A percentile compares a stretch with the other conserved stretches of the same genome.
These are phyloP conservation scores for Metschnikowia matae DNA, from an alignment of 805 yeast genomes.

Conservation along the genomic window DNA sequence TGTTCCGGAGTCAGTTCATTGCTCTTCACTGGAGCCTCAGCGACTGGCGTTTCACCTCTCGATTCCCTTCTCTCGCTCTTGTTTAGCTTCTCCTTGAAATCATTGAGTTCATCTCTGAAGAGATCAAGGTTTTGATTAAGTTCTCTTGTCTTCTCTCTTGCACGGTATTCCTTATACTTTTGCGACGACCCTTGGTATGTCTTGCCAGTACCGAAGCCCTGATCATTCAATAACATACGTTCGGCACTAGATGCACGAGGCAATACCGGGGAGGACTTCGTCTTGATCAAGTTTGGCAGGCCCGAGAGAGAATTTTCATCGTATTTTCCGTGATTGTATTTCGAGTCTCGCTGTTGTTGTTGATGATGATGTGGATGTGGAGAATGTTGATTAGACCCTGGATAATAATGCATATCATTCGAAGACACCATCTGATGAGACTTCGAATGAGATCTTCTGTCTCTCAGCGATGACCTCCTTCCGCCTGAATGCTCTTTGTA, in stretches of 20 bases:
- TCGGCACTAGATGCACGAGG: background rate
- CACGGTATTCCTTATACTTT: slow-evolving; percentile 1
- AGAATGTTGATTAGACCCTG: background rate
- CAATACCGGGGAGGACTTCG: background rate
- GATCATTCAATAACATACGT: background rate
- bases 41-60: background rate
- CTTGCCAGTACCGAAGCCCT: background rate
- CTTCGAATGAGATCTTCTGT: background rate
- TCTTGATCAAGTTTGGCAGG: background rate
- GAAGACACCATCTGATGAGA: background rate
- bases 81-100: slow-evolving; percentile 40
- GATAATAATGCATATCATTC: background rate
- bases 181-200: background rate
- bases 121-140: slow-evolving; percentile 40
- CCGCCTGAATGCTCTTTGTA: background rate
- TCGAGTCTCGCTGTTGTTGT: background rate
- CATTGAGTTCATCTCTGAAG: slow-evolving; percentile 40
- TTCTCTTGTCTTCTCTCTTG: slow-evolving; percentile 29
- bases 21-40: background rate
- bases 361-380: background rate
- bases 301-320: background rate
- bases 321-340: background rate
- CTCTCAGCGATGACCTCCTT: background rate
- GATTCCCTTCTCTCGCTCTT: slow-evolving; percentile 18
- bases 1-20: background rate